Conservation (phyloP, 371 early-diverging fungal genomes). For the Conidiobolus incongruus region DNA sequence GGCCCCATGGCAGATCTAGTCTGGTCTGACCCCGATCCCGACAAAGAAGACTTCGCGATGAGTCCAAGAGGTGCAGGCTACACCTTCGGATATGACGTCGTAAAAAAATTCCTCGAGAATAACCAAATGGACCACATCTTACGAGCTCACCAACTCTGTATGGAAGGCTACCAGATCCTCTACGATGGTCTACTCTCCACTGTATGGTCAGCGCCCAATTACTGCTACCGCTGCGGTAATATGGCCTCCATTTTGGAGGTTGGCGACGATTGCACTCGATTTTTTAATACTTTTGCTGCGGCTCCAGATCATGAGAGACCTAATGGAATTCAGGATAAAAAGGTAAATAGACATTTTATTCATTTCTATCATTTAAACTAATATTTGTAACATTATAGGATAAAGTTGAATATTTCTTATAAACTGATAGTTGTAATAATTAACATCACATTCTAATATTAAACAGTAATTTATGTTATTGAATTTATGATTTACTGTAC, state of each 20-base stretch:
- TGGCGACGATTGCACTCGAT: conserved; percentile 44
- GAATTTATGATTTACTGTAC: too few species aligned
- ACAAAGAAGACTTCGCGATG: conserved; percentile 58
- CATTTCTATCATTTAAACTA: too few species aligned
- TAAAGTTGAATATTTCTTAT: too few species aligned
- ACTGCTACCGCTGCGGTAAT: conserved; percentile 94
- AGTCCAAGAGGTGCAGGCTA: conserved; percentile 89
- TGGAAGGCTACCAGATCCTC: conserved; percentile 85
- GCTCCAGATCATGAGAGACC: conserved; percentile 58
- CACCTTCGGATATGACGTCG: conserved; percentile 70
- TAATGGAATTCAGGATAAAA: neutral
- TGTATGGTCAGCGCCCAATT: conserved; percentile 78
- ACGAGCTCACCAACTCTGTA: conserved; percentile 90
- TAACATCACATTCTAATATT: too few species aligned
- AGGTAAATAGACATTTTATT: too few species aligned
- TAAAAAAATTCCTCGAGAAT: conserved; percentile 55
- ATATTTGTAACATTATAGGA: too few species aligned
- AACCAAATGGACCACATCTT: conserved; percentile 76
- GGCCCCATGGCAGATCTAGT: conserved; percentile 97
- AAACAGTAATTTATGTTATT: too few species aligned
- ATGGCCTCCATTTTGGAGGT: conserved; percentile 85
- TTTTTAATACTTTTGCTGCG: conserved; percentile 77
- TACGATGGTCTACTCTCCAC: conserved; percentile 71
- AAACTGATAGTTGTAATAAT: too few species aligned
- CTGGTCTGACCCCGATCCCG: conserved; percentile 93